Conservation (phyloP, 768 basidiomycete genomes). For the Serendipita sp. region DNA sequence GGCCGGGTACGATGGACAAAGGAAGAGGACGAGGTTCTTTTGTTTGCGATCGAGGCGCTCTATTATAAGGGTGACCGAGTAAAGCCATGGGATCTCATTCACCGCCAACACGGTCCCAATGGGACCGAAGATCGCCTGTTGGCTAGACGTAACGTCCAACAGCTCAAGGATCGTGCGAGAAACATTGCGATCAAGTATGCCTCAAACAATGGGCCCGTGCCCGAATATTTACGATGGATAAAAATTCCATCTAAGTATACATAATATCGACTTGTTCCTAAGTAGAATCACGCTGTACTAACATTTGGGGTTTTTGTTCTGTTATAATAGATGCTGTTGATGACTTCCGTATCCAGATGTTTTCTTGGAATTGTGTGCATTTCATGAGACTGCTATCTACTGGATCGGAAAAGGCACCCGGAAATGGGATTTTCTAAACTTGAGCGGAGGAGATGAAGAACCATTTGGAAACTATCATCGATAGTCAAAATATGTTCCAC, state of each 20-base stretch:
- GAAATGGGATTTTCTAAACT: constrained; percentile 7
- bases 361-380: no score
- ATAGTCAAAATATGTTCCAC: neutral
- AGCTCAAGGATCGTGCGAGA: neutral
- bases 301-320: neutral
- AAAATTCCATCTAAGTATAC: neutral
- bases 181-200: neutral
- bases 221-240: neutral
- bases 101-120: neutral
- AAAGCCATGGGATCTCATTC: neutral
- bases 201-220: neutral
- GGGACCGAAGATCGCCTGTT: neutral
- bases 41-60: neutral
- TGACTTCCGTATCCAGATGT: neutral
- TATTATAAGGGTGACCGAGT: neutral
- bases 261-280: neutral
- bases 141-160: neutral
- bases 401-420: neutral
- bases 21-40: neutral
- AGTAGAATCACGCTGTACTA: neutral
- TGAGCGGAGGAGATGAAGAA: constrained; percentile 17
- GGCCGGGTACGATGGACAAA: neutral
- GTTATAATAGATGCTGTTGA: neutral
- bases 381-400: no score
- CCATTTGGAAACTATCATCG: constrained; percentile 13